Percentiles rank a stretch among this genome's conserved stretches.
Evolutionary conservation across 2,329 filamentous ascomycete genomes (phyloP).

Genomic region (Diaporthe sp.): DNA sequence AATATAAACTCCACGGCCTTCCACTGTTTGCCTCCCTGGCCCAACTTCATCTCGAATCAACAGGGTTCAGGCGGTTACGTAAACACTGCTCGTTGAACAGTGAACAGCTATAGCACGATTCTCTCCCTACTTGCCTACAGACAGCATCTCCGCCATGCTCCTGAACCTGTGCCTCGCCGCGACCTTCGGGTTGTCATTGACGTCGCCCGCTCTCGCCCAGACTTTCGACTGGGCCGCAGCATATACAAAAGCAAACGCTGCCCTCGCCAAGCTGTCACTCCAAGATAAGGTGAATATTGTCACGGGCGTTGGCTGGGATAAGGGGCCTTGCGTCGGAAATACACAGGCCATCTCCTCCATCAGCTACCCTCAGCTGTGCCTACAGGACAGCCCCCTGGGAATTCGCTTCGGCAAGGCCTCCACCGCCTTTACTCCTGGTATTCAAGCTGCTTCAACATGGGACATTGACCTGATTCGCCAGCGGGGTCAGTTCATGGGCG

Average conservation of each 20-base stretch:
- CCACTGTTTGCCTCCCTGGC: not conserved
- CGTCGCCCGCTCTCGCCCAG: slow-evolving; percentile 64
- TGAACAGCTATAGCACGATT: not conserved
- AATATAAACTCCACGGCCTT: slow-evolving; percentile 10
- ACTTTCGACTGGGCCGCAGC: slow-evolving; percentile 73
- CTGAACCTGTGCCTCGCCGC: slow-evolving; percentile 5
- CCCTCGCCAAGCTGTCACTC: slow-evolving; percentile 79
- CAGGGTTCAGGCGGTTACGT: not conserved
- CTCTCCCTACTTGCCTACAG: not conserved
- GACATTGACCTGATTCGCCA: slow-evolving; percentile 80
- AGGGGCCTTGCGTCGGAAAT: slow-evolving; percentile 78
- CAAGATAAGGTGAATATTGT: slow-evolving; percentile 85
- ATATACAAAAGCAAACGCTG: slow-evolving; percentile 76
- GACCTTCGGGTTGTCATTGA: slow-evolving; percentile 57
- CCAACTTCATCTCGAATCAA: not conserved
- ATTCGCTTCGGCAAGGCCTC: slow-evolving; percentile 79
- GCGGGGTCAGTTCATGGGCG: slow-evolving; percentile 77
- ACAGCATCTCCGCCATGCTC: not conserved
- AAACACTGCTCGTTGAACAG: not conserved
- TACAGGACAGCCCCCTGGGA: slow-evolving; percentile 86
- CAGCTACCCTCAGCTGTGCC: slow-evolving; percentile 79
- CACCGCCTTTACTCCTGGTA: slow-evolving; percentile 84
- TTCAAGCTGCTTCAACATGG: slow-evolving; percentile 86
- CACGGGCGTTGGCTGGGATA: slow-evolving; percentile 82
- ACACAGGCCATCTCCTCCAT: slow-evolving; percentile 68